Base-by-base conservation (phyloP, 129 eudicot genomes). In the Pittosporum tobira region DNA sequence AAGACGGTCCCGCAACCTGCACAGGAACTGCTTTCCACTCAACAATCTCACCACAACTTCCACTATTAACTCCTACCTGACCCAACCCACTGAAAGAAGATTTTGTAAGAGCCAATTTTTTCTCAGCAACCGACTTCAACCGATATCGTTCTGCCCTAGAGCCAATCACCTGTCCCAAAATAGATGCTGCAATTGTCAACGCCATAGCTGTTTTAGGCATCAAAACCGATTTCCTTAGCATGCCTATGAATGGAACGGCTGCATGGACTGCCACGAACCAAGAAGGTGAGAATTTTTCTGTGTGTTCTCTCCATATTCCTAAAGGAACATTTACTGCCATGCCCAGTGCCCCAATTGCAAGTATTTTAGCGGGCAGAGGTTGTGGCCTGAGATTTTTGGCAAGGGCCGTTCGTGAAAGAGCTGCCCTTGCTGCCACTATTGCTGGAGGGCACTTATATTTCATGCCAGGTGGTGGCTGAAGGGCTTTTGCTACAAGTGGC, bases 181-280 rank as follows among this genome's bases (percentile, higher is more conserved):
- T 69, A 10, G 99, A 91, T 18, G 99, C 96, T 34, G 88, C 99
- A 14, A 91, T 91, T 11, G 96, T 87, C 47, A 91, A 79, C 2
- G 96, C 99, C 99, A 91, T 87, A 43, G 99, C 99, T 3, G 88
- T 48, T 69, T 91, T 91, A n/a, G 99, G 99, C 99, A 91, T 87
- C 75, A 91, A 44, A 2, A 91, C 77, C 1, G 85, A 76, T 67
- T 91, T 91, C 71, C 99, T 83, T 54, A 91, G 89, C 87, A 91
- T 83, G 55, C 65, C 99, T 53, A 91, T 86, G 81, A 91, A 91
- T 4, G 99, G 99, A n/a, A 91, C 99, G 0, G 99, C 99, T 13
- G 99, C 99, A 79, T 91, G 99, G 44, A 91, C 99, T 2, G 99
- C 96, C 25, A 67, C 85, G 55, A 91, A 87, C 99, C 99, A 91